Base-by-base conservation (phyloP, 31 red algal genomes). In the Porphyra umbilicalis region DNA sequence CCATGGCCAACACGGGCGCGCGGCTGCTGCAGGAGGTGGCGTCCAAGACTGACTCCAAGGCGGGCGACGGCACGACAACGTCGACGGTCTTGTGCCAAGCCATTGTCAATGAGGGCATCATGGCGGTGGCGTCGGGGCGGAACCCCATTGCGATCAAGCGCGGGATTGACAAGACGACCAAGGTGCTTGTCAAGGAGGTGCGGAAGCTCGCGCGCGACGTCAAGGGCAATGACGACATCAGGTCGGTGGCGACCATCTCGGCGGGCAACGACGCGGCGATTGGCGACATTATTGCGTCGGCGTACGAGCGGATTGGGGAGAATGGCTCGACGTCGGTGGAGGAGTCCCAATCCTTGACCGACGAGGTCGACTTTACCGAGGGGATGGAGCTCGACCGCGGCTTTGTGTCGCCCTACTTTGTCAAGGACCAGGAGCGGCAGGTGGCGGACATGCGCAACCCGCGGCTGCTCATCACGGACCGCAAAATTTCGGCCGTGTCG, bases 351-450 rank as follows among this genome's bases (percentile, higher is more conserved):
- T 85, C 84, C 74, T 76, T 93, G 38, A 87, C 79, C 35, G 93
- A 92, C 83, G 91, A 88, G 38, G 92, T 99, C 5, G 92, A 97
- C n/a, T 90, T 97, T 32, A 90, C 90, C 33, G 92, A 95, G 79
- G 97, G 97, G 80, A 97, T 99, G 97, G 89, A 97, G 78, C 80
- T 94, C 68, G 94, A 96, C 85, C 79, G 92, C 39, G 97, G 97
- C 25, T 99, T 85, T 81, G 85, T 95, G 6, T 95, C 94, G 10
- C 91, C 94, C 0, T 95, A 97, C 39, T 99, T 99, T 85, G 90
- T 97, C 76, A 99, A 90, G 80, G 92, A 97, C 77, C 94, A 96
- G 77, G 92, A 99, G 71, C 84, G 90, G 39, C 89, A 95, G 76
- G 80, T 88, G 7, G 92, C 94, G 14, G 88, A 89, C 16, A 35